A percentile compares a stretch with the other conserved stretches of the same genome.
phyloP scores from a whole-genome alignment of 23 red algal genomes.

The Gracilariopsis chorda region DNA sequence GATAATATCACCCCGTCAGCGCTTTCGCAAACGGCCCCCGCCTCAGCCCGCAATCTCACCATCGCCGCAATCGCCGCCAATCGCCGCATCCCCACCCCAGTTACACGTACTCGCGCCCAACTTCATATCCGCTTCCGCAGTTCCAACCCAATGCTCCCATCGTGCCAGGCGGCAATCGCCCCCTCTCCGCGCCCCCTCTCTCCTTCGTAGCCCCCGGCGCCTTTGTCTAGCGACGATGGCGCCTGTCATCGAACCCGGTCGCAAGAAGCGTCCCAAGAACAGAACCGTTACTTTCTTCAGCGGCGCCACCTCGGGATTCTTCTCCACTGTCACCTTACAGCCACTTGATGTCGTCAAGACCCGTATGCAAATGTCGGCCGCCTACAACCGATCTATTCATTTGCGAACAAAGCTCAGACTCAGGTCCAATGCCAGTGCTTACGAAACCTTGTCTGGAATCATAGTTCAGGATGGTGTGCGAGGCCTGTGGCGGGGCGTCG shows the following conservation, averaged over 20 bases:
- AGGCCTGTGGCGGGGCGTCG: conserved; percentile 92
- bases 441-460: conserved; percentile 56
- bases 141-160: conserved; percentile 23
- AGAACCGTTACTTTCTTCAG: conserved; percentile 48
- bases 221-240: conserved; percentile 9
- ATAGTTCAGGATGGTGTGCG: conserved; percentile 52
- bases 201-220: neutral
- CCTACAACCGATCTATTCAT: conserved; percentile 53
- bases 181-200: neutral
- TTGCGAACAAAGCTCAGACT: conserved; percentile 23
- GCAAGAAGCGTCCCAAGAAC: conserved; percentile 1
- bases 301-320: conserved; percentile 76
- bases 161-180: neutral
- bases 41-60: neutral
- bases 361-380: conserved; percentile 85
- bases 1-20: no score
- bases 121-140: no score
- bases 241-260: neutral
- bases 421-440: conserved; percentile 23
- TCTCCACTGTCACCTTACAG: conserved; percentile 89
- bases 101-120: no score
- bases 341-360: conserved; percentile 98
- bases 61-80: neutral
- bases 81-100: neutral
- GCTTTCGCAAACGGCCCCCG: no score